Evolutionary conservation across 1,139 yeast species (phyloP), one percentile per base, ranked within the genome.

Genomic region (Pichia sp.): DNA sequence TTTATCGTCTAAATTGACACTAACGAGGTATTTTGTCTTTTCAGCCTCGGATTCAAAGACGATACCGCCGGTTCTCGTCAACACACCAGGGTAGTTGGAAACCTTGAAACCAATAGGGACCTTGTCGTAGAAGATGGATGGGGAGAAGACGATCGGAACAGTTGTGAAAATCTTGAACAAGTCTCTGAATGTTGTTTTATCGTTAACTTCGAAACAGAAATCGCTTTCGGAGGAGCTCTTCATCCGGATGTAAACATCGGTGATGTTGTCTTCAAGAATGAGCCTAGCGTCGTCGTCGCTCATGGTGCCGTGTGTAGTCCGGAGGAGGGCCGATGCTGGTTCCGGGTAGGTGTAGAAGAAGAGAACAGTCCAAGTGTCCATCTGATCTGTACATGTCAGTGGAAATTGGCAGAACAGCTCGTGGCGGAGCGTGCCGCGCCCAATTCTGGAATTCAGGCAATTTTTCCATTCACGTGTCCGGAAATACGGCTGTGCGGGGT

Each of bases 191-290:
- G 81, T 71, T 42, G 81, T 76, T 20, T 75, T 71, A 17, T 79
- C 69, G 38, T 75, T 74, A 17, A 91, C 78, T 56, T 81, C 85
- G 70, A 93, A 89, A 59, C 96, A 88, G 67, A 89, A 91, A 66
- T 93, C 99, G 66, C 85, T 85, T 60, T 89, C 96, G 46, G 70
- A 65, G 62, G 90, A 96, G 53, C 79, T 85, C 63, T 87, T 89
- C 76, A 93, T 82, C 49, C 99, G 83, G 54, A 93, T 67, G 69
- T 84, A 91, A 38, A 90, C 68, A 61, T 91, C 58, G 34, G 50
- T 50, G 3, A 38, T 31, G 10, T 42, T 20, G 12, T 44, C 37
- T 31, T 45, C 45, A 9, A 44, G 9, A 1, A 12, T 17, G 11
- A 43, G 34, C 9, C 8, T 22, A 11, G 35, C 10, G 27, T 24